Base-by-base conservation (phyloP, 257 asterid genomes). In the Gynochthodes officinalis region DNA sequence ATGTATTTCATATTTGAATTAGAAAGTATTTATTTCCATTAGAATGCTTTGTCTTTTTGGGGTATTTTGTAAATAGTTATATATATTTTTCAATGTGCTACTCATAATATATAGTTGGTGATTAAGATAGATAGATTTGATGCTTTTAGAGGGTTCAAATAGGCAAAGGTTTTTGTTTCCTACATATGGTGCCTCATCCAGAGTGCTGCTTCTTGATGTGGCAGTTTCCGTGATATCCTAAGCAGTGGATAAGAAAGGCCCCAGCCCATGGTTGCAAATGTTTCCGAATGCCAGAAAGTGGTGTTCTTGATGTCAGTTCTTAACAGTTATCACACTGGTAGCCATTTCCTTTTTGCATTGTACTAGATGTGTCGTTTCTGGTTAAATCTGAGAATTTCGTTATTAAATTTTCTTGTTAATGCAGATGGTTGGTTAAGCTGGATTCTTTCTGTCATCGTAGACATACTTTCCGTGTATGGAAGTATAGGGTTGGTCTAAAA, bases 131-230 rank as follows among this genome's bases (percentile, higher is more conserved):
- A n/a, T n/a, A n/a, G n/a, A n/a, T n/a, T n/a, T n/a, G n/a, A n/a
- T n/a, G n/a, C n/a, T n/a, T n/a, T n/a, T n/a, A n/a, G n/a, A n/a
- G n/a, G n/a, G n/a, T n/a, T n/a, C n/a, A n/a, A n/a, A n/a, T n/a
- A n/a, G n/a, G n/a, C n/a, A n/a, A n/a, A n/a, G n/a, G n/a, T n/a
- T n/a, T n/a, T n/a, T n/a, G n/a, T n/a, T n/a, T n/a, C n/a, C n/a
- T n/a, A n/a, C n/a, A n/a, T n/a, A 86, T 91, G 96, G 91, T 91
- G 98, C 96, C 97, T 79, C 97, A 89, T 83, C 98, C 97, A 0
- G 98, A 91, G 65, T 82, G 96, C 1, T 91, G 97, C 75, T 94
- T 94, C 83, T 69, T 94, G 88, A 91, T 91, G 97, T 94, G 98
- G 98, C 97, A 94, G 81, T 94, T 81, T 73, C 97, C 97, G 2